These are phyloP conservation scores for Metschnikowia reukaufii DNA, from an alignment of 805 yeast species.

Conservation along the genomic window DNA sequence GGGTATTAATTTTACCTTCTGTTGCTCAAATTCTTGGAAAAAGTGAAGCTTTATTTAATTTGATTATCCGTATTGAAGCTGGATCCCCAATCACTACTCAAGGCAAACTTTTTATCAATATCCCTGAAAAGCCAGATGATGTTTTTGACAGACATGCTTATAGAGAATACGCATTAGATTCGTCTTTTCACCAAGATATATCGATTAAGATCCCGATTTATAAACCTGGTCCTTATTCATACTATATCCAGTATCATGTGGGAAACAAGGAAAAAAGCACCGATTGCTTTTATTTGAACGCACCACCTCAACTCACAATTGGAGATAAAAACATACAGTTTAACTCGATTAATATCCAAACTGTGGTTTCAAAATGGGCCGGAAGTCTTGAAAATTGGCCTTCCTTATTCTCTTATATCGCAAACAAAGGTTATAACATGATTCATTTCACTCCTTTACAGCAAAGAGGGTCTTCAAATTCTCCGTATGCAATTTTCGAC, in stretches of 20 bases:
- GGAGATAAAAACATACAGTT: constrained; percentile 60
- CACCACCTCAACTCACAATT: constrained; percentile 70
- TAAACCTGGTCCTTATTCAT: constrained; percentile 78
- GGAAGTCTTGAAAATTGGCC: constrained; percentile 73
- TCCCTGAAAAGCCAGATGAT: constrained; percentile 47
- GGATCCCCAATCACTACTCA: constrained; percentile 70
- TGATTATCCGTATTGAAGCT: constrained; percentile 69
- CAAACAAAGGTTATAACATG: constrained; percentile 87
- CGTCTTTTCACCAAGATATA: constrained; percentile 66
- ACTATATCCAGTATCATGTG: constrained; percentile 59
- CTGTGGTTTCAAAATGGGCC: constrained; percentile 90
- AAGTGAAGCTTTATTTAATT: constrained; percentile 45
- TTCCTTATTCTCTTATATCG: constrained; percentile 55
- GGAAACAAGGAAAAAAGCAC: constrained; percentile 42
- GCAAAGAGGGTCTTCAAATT: constrained; percentile 82
- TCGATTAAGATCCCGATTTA: constrained; percentile 59
- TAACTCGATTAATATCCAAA: constrained; percentile 77
- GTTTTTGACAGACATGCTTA: constrained; percentile 59
- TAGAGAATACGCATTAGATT: constrained; percentile 48
- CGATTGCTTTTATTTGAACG: constrained; percentile 68
- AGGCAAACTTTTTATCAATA: constrained; percentile 73
- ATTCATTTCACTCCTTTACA: constrained; percentile 94
- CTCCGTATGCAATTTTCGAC: constrained; percentile 90
- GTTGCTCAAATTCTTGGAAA: constrained; percentile 29
- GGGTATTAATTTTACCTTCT: constrained; percentile 54